Evolutionary conservation across 169 alveolate genomes (phyloP).

Genomic region (Theileria annulata): DNA sequence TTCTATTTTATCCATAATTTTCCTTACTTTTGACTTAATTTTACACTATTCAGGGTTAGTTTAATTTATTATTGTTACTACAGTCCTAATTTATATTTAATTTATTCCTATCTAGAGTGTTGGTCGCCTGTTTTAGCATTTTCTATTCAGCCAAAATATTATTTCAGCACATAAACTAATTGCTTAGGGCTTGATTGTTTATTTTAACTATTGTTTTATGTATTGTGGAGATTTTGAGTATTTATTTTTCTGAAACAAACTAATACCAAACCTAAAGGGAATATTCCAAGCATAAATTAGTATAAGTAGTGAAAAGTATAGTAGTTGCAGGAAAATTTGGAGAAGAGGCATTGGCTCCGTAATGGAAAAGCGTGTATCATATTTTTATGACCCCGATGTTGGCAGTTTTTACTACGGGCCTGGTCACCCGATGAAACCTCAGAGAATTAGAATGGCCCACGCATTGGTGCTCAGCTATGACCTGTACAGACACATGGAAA

Average conservation of each 20-base stretch:
- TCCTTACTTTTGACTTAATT: background rate
- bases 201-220: background rate
- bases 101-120: no score
- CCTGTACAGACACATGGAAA: constrained; percentile 94
- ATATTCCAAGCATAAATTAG: background rate
- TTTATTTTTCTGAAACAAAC: no score
- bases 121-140: no score
- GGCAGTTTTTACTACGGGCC: constrained; percentile 98
- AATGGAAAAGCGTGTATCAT: constrained; percentile 83
- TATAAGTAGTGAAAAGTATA: background rate
- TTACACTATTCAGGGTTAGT: background rate
- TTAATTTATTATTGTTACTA: no score
- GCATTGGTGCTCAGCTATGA: constrained; percentile 93
- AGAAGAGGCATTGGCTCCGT: background rate
- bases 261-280: background rate
- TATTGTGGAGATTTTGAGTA: background rate
- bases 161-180: background rate
- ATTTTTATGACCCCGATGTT: constrained; percentile 92
- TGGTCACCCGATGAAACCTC: constrained; percentile 99
- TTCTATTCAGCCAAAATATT: background rate
- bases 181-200: background rate
- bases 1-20: background rate
- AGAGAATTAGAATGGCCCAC: constrained; percentile 98
- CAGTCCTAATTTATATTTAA: no score
- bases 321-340: background rate